Conservation (phyloP, 1,284 basidiomycete genomes). For the Inonotus obliquus region DNA sequence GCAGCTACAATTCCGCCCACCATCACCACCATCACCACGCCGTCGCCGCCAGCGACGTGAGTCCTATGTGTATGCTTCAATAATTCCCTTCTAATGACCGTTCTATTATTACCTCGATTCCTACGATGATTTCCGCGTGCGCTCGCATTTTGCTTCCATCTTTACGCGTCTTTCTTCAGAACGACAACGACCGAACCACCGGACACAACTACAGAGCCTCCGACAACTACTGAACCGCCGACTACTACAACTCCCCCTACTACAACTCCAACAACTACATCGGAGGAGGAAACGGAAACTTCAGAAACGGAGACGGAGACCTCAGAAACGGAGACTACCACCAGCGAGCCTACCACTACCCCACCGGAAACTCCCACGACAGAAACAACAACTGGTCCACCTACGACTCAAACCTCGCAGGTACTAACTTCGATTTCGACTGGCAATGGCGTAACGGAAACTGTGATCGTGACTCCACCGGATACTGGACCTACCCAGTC, state of each 20-base stretch:
- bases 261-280: background rate
- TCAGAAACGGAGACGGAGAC: background rate
- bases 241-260: background rate
- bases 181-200: background rate
- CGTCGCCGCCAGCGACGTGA: background rate
- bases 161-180: background rate
- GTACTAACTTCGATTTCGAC: slow-evolving; percentile 15
- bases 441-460: slow-evolving; percentile 9
- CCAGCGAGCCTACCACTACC: background rate
- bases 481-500: slow-evolving; percentile 11
- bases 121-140: background rate
- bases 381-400: background rate
- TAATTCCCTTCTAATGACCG: background rate
- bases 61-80: background rate
- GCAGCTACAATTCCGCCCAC: background rate
- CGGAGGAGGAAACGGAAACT: background rate
- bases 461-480: slow-evolving; percentile 17
- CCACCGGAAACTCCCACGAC: background rate
- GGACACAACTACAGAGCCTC: background rate
- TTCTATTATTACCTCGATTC: background rate
- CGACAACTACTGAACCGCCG: background rate
- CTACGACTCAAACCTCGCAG: background rate
- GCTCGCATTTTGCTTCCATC: background rate
- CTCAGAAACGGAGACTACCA: background rate
- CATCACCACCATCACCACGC: background rate